phyloP scores from a whole-genome alignment of 2,329 filamentous ascomycete species.

The Byssochlamys sp. region DNA sequence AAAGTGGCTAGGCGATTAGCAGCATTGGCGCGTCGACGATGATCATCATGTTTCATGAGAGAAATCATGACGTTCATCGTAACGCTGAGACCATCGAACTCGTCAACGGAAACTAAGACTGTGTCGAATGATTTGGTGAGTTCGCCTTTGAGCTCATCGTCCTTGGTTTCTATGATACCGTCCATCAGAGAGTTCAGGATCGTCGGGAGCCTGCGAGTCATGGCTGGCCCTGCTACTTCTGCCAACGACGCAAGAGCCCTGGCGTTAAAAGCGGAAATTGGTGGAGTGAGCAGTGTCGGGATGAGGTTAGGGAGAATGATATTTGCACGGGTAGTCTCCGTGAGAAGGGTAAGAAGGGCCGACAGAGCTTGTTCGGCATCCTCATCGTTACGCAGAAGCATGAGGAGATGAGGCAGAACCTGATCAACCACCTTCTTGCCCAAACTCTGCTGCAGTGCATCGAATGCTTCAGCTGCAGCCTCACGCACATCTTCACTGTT shows the following conservation, averaged over 20 bases:
- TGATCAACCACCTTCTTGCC: conserved; percentile 93
- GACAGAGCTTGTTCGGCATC: conserved; percentile 86
- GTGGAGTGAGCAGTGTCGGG: conserved; percentile 78
- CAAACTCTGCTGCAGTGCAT: conserved; percentile 82
- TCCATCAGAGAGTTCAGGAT: conserved; percentile 94
- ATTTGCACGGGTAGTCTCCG: conserved; percentile 85
- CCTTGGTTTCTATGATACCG: conserved; percentile 64
- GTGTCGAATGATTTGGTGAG: conserved; percentile 76
- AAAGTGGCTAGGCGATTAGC: conserved; percentile 75
- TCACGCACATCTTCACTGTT: conserved; percentile 82
- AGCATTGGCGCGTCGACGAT: conserved; percentile 68
- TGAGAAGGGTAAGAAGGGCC: conserved; percentile 85
- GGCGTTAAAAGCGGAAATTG: conserved; percentile 90
- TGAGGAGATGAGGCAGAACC: conserved; percentile 84
- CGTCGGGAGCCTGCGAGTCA: conserved; percentile 78
- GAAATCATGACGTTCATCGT: conserved; percentile 87
- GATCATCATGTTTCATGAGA: conserved; percentile 85
- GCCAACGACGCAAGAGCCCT: conserved; percentile 86
- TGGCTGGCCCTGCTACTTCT: conserved; percentile 77
- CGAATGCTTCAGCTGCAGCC: conserved; percentile 92
- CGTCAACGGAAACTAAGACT: conserved; percentile 84
- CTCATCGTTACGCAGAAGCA: conserved; percentile 72
- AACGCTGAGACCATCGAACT: conserved; percentile 89
- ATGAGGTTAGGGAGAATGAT: conserved; percentile 94
- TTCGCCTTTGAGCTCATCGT: conserved; percentile 64